Evolutionary conservation across 108 stramenopile genomes (phyloP).

Genomic region (Nitzschia putrida): DNA sequence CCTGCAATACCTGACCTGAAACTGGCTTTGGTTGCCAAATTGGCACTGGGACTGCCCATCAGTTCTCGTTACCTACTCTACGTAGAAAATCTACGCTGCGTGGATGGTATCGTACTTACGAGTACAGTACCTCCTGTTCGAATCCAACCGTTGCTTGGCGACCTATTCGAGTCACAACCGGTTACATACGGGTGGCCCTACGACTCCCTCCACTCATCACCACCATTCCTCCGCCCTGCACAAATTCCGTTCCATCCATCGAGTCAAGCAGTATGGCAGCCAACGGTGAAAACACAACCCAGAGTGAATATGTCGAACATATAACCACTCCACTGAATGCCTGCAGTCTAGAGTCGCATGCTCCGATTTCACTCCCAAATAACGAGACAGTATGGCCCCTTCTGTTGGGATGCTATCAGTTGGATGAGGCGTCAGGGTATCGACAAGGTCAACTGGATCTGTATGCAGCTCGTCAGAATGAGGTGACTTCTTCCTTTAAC

Average conservation of each 20-base stretch:
- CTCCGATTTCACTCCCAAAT: neutral
- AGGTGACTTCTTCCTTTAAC: slow-evolving; percentile 19
- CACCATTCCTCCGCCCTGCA: neutral
- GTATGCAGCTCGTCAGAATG: slow-evolving; percentile 19
- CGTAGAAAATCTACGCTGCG: too few species aligned
- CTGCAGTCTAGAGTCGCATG: slow-evolving; percentile 67
- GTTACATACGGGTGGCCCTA: too few species aligned
- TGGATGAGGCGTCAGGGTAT: slow-evolving; percentile 47
- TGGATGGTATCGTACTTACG: too few species aligned
- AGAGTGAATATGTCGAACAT: slow-evolving; percentile 32
- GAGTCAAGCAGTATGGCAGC: neutral
- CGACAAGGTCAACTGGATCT: slow-evolving; percentile 43
- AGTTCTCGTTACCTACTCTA: too few species aligned
- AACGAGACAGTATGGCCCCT: slow-evolving; percentile 39
- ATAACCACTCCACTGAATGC: slow-evolving; percentile 61
- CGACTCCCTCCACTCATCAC: neutral
- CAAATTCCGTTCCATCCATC: neutral
- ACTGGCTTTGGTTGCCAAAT: too few species aligned
- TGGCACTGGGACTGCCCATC: too few species aligned
- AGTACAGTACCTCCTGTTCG: too few species aligned
- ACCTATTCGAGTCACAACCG: too few species aligned
- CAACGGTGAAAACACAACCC: neutral
- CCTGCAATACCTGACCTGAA: too few species aligned
- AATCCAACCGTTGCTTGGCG: too few species aligned
- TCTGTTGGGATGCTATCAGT: slow-evolving; percentile 76